Base-by-base conservation (phyloP, 2,329 filamentous ascomycete species). In the Alternaria triticimaculans region DNA sequence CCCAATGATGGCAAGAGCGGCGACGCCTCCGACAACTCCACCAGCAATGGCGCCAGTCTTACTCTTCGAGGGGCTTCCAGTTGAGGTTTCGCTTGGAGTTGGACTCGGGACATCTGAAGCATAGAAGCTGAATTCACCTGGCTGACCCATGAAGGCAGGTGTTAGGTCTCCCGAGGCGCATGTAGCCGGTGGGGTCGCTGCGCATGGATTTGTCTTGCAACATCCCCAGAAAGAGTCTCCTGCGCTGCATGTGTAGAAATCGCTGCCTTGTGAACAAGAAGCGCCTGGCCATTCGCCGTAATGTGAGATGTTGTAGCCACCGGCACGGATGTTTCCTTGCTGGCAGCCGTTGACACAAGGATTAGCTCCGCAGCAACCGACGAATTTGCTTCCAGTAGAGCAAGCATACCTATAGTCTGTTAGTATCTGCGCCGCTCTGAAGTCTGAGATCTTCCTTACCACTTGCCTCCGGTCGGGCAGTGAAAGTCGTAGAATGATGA, bases 361-460 rank as follows among this genome's bases (percentile, higher is more conserved):
- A 41, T 82, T 73, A 6, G 63, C 58, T 10, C 64, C 66, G 66
- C 82, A 83, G 67, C 81, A 83, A 6, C 82, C 82, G 21, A 83
- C 73, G 49, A 83, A 84, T 5, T 70, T 73, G 15, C 75, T 67
- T 11, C 69, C 61, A 9, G 43, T 53, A n/a, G 59, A 56, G 44
- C 74, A 77, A 6, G 72, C 70, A 60, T 73, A 73, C 72, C 71
- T 73, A 26, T 15, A n/a, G 15, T 25, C 23, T 8, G 43, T 74
- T 12, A 74, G 58, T 51, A 49, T 45, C 7, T 18, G 12, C 3
- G 20, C 54, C 2, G 46, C 14, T 48, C 20, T 5, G 28, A 3
- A n/a, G 15, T 37, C 9, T 30, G 21, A 5, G 6, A 12, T 33
- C 23, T 6, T 18, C 41, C 61, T 25, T 71, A 77, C 70, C 70